Percentiles rank a stretch among this genome's conserved stretches.
Conservation (phyloP, 2,329 filamentous ascomycete species). For the Stagonosporopsis cucurbitacearum region DNA sequence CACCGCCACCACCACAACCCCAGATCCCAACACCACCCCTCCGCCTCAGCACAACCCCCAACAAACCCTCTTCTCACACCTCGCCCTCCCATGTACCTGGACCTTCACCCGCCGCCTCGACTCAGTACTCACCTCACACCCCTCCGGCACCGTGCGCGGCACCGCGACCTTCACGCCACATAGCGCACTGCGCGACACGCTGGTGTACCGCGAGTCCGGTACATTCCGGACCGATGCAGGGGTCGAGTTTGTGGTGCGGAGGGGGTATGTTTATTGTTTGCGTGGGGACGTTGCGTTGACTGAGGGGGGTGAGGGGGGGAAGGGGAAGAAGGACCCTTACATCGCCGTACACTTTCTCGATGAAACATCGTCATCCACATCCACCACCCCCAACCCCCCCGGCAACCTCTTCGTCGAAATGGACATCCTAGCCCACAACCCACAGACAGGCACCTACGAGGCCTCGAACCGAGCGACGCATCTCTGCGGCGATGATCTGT, state of each 20-base stretch:
- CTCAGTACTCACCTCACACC: conserved; percentile 65
- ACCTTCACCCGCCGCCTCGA: conserved; percentile 63
- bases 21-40: background rate
- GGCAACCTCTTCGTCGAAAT: conserved; percentile 80
- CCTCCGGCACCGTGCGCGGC: conserved; percentile 70
- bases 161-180: conserved; percentile 60
- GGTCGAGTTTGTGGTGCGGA: conserved; percentile 64
- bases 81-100: conserved; percentile 56
- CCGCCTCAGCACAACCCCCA: background rate
- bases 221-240: conserved; percentile 65
- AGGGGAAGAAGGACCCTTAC: background rate
- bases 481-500: conserved; percentile 74
- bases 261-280: conserved; percentile 70
- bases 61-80: conserved; percentile 17
- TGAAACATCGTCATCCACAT: conserved; percentile 9
- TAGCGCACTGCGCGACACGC: conserved; percentile 55
- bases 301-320: background rate
- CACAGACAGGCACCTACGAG: conserved; percentile 13
- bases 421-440: conserved; percentile 54
- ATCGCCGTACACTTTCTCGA: conserved; percentile 26
- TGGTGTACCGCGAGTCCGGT: conserved; percentile 72
- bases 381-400: conserved; percentile 52
- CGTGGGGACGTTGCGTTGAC: background rate
- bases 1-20: background rate
- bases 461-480: conserved; percentile 68